phyloP scores from a whole-genome alignment of 805 yeast genomes.

The Saccharomycopsis olivae region DNA sequence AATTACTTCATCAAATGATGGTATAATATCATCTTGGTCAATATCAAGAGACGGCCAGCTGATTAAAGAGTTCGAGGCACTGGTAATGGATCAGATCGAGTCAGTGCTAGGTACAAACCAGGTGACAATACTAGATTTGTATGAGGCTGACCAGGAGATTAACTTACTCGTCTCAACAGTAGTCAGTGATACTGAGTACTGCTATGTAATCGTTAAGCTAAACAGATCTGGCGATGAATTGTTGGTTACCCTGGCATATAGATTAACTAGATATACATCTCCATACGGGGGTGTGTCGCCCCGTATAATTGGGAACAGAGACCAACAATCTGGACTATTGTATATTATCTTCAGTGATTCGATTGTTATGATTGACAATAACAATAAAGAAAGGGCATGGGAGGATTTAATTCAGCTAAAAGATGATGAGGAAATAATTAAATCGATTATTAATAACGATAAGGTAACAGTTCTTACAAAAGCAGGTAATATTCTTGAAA shows the following conservation, averaged over 20 bases:
- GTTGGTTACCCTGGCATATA: conserved; percentile 52
- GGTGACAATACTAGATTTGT: conserved; percentile 35
- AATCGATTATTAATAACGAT: conserved; percentile 37
- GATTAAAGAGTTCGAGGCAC: conserved; percentile 28
- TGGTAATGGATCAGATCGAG: conserved; percentile 27
- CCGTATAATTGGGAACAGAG: too few species aligned
- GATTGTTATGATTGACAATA: conserved; percentile 49
- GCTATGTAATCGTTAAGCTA: conserved; percentile 43
- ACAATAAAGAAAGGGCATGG: conserved; percentile 46
- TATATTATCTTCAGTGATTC: conserved; percentile 50
- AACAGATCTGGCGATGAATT: conserved; percentile 41
- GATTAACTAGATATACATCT: conserved; percentile 39
- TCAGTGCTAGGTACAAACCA: too few species aligned
- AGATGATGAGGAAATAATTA: conserved; percentile 40
- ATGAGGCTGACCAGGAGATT: conserved; percentile 30
- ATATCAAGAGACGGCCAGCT: conserved; percentile 36
- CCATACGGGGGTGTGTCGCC: too few species aligned
- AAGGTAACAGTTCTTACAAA: conserved; percentile 40
- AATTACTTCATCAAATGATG: conserved; percentile 32
- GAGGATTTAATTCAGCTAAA: conserved; percentile 66
- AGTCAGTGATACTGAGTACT: conserved; percentile 25
- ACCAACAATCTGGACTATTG: conserved; percentile 35
- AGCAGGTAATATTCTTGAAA: conserved; percentile 49
- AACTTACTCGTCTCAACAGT: conserved; percentile 37
- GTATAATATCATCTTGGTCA: conserved; percentile 39